Evolutionary conservation across 768 basidiomycete genomes (phyloP), one percentile per base, ranked within the genome.

Genomic region (Pisolithus sp.): DNA sequence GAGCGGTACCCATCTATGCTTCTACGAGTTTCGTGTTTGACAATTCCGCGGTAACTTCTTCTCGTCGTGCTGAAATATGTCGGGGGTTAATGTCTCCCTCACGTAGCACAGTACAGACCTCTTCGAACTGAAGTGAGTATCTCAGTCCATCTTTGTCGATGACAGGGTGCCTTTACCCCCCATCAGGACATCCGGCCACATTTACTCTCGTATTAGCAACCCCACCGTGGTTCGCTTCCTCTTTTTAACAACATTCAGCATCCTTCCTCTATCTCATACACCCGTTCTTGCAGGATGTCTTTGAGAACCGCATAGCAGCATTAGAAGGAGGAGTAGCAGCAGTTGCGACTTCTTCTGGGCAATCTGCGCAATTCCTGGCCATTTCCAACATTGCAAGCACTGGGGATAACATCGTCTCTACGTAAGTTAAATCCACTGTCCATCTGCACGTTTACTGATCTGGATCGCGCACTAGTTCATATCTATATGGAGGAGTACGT

Each of bases 381-480:
- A 72, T 86, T 45, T 68, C 74, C 0, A 72, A 76, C 2, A 68
- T 85, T 17, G 77, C 80, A 1, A 57, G 65, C 17, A 48, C 68
- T 1, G 84, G 85, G 1, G 85, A 86, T 59, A 86, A 87, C 55
- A 81, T 87, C 48, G 74, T 86, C 3, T 73, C 79, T 1, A 77
- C 78, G 79, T 79, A 46, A 57, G 73, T 67, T 12, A 2, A 17
- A 26, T 40, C 28, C 38, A 18, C 28, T 17, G 13, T 34, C n/a
- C n/a, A 24, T 34, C 51, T 5, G 50, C 28, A 13, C 23, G 17
- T 20, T 18, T 53, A 40, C 17, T n/a, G 47, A 17, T 18, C 10
- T 24, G 49, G 26, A 10, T 48, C 20, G 13, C 8, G 20, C 0
- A 28, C 12, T 24, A 81, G 78, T 0, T 74, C 79, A 1, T 76